Evolutionary conservation across 257 asterid genomes (phyloP), one percentile per base, ranked within the genome.

Genomic region (Capsicum chinense): DNA sequence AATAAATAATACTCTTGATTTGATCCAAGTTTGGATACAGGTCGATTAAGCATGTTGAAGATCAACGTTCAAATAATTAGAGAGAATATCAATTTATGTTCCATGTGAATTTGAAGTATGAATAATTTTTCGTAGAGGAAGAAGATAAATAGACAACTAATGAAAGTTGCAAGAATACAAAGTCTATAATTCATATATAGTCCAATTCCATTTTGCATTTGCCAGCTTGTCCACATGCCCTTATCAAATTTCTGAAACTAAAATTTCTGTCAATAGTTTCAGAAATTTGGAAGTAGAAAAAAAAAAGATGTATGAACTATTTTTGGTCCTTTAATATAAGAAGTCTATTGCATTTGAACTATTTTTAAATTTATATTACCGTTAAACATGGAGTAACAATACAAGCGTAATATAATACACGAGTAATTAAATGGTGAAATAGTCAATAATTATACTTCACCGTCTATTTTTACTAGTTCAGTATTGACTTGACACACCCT

Each of bases 171-270:
- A 17, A 71, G 16, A 71, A 15, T 71, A 17, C 79, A 37, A 70
- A 70, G 56, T 44, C 2, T 44, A 70, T 70, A 71, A 71, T 71
- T 3, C 57, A 44, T 15, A 39, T 69, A 69, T 44, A 70, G 10
- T 44, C 57, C 16, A 17, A 44, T 7, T 17, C 3, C 79, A 71
- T 16, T 39, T 44, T 37, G 56, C 33, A 5, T 56, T 79, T 58
- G 83, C 70, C 83, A 79, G 70, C 42, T 37, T 44, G 57, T 42
- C 35, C 67, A 79, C 7, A 42, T 17, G 76, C 14, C 74, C n/a
- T 66, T 19, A 66, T 67, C 48, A 35, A 6, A 35, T 66, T 33
- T 66, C 11, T 26, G 37, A 26, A 26, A 26, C 33, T 26, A 26
- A 35, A 6, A 35, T 66, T 33, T 66, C 11, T 26, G 37, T 1